Evolutionary conservation across 2,329 filamentous ascomycete species (phyloP).

Genomic region (Chaetomiaceae sp.): DNA sequence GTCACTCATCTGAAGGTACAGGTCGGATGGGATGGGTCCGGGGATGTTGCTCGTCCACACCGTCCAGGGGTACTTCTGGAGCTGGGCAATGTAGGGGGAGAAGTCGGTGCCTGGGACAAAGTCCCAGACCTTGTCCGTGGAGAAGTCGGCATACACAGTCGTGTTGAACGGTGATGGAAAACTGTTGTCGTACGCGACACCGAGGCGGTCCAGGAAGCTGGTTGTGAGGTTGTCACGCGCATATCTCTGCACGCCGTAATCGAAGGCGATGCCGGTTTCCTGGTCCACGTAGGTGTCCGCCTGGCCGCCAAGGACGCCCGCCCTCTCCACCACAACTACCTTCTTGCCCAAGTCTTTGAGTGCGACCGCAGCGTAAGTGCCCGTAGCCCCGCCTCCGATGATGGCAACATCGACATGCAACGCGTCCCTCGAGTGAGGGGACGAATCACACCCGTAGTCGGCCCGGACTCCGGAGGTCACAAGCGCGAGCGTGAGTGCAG

Average conservation of each 20-base stretch:
- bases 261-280: neutral
- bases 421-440: too few species aligned
- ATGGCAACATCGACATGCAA: neutral
- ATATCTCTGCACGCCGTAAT: neutral
- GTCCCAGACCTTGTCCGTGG: neutral
- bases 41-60: neutral
- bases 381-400: neutral
- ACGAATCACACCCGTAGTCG: too few species aligned
- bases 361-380: neutral
- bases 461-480: too few species aligned
- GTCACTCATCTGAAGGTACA: neutral
- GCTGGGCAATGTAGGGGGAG: neutral
- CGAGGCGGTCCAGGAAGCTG: neutral
- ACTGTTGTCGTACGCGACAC: neutral
- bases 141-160: neutral
- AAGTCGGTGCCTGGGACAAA: neutral
- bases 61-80: neutral
- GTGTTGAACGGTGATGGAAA: neutral
- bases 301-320: neutral
- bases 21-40: neutral
- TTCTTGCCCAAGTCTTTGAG: neutral
- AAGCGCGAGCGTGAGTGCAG: too few species aligned
- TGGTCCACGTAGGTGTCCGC: neutral
- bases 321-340: neutral
- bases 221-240: too few species aligned